Evolutionary conservation across 2,329 filamentous ascomycete genomes (phyloP), one percentile per base, ranked within the genome.

Genomic region (Trichoderma koningiopsis): DNA sequence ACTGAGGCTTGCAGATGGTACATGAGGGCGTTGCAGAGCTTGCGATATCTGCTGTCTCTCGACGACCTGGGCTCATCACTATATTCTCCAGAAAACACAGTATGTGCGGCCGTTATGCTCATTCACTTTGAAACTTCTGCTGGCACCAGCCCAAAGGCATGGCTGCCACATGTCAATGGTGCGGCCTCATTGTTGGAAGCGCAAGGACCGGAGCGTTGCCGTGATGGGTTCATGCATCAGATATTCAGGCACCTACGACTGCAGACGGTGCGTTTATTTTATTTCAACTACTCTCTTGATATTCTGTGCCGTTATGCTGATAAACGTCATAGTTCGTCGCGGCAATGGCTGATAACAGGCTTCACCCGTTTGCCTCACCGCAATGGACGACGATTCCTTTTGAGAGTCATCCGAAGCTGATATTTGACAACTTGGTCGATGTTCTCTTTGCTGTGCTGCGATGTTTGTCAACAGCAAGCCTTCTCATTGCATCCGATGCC

Each of bases 341-440:
- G 6, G 53, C 71, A n/a, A 71, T 72, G 64, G 47, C 65, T 3
- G 68, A 70, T 19, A 71, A 69, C 35, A 31, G 31, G 33, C 64
- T 67, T 58, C 70, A 68, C 16, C 16, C 82, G 67, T 78, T 86
- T 37, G 78, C 82, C 24, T 78, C 78, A 0, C 79, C 77, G 0
- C 82, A 84, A 67, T 86, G 84, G 84, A 78, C 76, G 2, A 79
- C 78, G 0, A 76, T 79, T 4, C 84, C 84, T 0, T 86, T 82
- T 79, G 78, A 83, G 62, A 71, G 72, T 24, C 81, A 85, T 66
- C 81, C 81, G 27, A 83, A 84, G 69, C 81, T 80, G 7, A 59
- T 75, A n/a, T 77, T 86, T 35, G 84, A 86, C 74, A 75, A 74
- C 47, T 79, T 86, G 10, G 77, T 86, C 69, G 84, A 86, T 71